phyloP scores from a whole-genome alignment of 257 asterid species.

The Lavandula angustifolia region DNA sequence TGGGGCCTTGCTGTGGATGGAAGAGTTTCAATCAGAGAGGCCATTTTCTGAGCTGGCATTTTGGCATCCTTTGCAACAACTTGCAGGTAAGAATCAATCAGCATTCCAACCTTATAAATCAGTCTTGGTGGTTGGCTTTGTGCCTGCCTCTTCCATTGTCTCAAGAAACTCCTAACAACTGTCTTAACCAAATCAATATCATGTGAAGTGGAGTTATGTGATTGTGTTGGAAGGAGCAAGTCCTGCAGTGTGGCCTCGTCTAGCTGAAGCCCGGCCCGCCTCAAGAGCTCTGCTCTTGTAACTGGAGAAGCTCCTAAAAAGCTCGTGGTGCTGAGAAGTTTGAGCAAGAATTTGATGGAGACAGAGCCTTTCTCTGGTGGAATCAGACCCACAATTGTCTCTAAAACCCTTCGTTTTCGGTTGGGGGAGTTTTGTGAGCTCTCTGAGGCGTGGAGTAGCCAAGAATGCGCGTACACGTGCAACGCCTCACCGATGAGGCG shows the following conservation, averaged over 20 bases:
- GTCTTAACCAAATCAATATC: conserved; percentile 55
- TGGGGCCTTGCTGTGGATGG: conserved; percentile 61
- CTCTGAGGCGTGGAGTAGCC: conserved; percentile 49
- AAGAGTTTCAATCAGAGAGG: conserved; percentile 54
- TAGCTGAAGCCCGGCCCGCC: conserved; percentile 56
- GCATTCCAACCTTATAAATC: conserved; percentile 44
- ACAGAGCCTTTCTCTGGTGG: conserved; percentile 65
- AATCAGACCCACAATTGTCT: conserved; percentile 57
- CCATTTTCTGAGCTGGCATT: conserved; percentile 46
- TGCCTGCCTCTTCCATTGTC: conserved; percentile 43
- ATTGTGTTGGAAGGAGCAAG: conserved; percentile 40
- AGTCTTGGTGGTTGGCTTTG: conserved; percentile 32
- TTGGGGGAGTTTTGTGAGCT: not conserved
- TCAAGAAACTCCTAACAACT: conserved; percentile 53
- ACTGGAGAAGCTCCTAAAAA: conserved; percentile 47
- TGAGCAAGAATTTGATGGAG: conserved; percentile 61
- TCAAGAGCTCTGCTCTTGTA: conserved; percentile 54
- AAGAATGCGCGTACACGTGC: conserved; percentile 66
- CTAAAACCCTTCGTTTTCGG: conserved; percentile 46
- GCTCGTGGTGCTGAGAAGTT: conserved; percentile 47
- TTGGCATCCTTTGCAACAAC: conserved; percentile 52
- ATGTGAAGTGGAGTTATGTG: conserved; percentile 14
- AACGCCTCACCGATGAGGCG: conserved; percentile 78
- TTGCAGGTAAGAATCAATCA: conserved; percentile 60
- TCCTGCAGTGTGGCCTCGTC: conserved; percentile 57